Conservation (phyloP, 1,284 basidiomycete species). For the Tilletia caries region DNA sequence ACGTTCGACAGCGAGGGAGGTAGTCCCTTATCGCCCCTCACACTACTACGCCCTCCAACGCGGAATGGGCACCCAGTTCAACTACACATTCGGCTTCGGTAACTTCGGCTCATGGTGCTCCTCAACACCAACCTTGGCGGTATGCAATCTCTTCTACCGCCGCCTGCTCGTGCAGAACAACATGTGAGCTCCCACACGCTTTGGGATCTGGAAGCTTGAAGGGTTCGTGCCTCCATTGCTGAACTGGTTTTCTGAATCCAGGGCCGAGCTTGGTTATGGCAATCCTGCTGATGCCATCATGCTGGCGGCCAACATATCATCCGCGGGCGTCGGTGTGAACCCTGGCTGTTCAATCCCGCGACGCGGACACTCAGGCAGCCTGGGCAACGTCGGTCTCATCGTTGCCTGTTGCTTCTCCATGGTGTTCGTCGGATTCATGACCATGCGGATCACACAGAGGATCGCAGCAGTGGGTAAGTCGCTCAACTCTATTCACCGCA, state of each 20-base stretch:
- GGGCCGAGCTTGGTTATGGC: background rate
- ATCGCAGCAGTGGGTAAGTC: background rate
- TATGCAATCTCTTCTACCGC: slow-evolving; percentile 6
- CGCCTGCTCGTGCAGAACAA: background rate
- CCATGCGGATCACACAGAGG: background rate
- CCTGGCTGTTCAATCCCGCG: slow-evolving; percentile 1
- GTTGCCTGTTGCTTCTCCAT: slow-evolving; percentile 1
- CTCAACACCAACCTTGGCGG: slow-evolving; percentile 5
- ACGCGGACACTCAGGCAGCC: background rate
- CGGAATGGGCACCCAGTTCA: background rate
- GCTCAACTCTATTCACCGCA: background rate
- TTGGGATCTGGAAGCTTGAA: too few relatives aligned
- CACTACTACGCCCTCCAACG: too few relatives aligned
- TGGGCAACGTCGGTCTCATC: slow-evolving; percentile 5
- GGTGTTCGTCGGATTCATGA: background rate
- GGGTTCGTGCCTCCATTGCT: background rate
- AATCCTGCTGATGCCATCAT: background rate
- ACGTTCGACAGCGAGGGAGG: too few relatives aligned
- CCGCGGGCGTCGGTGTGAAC: background rate
- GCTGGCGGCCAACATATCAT: background rate
- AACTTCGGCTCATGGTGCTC: slow-evolving; percentile 10
- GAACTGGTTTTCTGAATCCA: background rate
- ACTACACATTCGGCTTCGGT: slow-evolving; percentile 9
- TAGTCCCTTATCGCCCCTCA: too few relatives aligned
- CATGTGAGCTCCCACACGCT: background rate